Conservation (phyloP, 352 stramenopile genomes). For the Phytophthora cryptogea region DNA sequence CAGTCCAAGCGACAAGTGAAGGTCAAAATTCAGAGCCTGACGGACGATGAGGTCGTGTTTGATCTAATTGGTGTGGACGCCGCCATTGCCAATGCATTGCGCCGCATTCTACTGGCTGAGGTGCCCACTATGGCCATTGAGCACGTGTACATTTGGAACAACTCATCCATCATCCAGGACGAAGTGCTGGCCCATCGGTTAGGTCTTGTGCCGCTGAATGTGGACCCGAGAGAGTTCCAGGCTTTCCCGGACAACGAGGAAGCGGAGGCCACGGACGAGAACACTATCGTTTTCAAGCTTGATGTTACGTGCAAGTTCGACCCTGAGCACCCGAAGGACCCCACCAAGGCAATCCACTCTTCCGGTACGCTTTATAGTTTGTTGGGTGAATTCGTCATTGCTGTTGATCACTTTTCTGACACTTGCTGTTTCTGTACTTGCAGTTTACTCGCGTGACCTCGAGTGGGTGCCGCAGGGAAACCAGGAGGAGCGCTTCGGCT, state of each 20-base stretch:
- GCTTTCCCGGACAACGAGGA: slow-evolving; percentile 88
- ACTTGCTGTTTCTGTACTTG: slow-evolving; percentile 14
- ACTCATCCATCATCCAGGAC: slow-evolving; percentile 94
- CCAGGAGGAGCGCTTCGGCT: slow-evolving; percentile 90
- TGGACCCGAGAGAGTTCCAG: slow-evolving; percentile 87
- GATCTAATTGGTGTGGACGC: slow-evolving; percentile 92
- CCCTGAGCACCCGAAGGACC: slow-evolving; percentile 66
- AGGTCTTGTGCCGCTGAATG: slow-evolving; percentile 83
- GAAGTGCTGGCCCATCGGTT: slow-evolving; percentile 92
- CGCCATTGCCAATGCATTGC: slow-evolving; percentile 92
- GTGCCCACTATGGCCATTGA: slow-evolving; percentile 94
- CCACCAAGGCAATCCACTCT: slow-evolving; percentile 66
- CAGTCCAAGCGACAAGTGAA: slow-evolving; percentile 86
- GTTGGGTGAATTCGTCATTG: not conserved
- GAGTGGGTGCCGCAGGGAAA: slow-evolving; percentile 97
- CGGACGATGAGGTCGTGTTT: slow-evolving; percentile 91
- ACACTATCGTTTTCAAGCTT: slow-evolving; percentile 97
- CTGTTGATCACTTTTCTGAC: slow-evolving; percentile 1
- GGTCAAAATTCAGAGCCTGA: slow-evolving; percentile 84
- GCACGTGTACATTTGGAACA: slow-evolving; percentile 94
- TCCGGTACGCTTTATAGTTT: slow-evolving; percentile 42
- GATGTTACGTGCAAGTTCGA: slow-evolving; percentile 90
- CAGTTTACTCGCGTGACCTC: slow-evolving; percentile 95
- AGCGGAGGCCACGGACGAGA: slow-evolving; percentile 93
- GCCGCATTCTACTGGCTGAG: slow-evolving; percentile 91